These are phyloP conservation scores for Kwoniella europaea DNA, from an alignment of 768 basidiomycete genomes.

Conservation along the genomic window DNA sequence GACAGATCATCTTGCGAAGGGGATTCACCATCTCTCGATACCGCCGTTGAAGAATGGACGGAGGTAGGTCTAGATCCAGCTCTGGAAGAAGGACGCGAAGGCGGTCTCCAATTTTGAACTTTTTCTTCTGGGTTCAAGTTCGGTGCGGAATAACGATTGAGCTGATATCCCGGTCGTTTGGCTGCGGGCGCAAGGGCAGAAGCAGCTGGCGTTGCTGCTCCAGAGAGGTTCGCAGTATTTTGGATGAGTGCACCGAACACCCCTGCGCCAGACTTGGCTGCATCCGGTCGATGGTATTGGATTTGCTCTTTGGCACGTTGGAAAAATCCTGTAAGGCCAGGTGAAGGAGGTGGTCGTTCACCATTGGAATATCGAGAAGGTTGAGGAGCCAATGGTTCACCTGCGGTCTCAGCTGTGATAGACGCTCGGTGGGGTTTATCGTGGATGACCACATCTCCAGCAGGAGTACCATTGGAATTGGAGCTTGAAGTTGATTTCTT, in stretches of 20 bases:
- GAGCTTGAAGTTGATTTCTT: constrained; percentile 26
- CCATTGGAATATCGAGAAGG: constrained; percentile 17
- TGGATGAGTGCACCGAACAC: constrained; percentile 75
- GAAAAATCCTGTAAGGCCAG: constrained; percentile 33
- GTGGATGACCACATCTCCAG: constrained; percentile 25
- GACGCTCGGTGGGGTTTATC: constrained; percentile 18
- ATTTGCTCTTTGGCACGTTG: constrained; percentile 35
- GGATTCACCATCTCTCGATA: constrained; percentile 34
- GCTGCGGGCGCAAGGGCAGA: constrained; percentile 67
- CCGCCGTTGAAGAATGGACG: constrained; percentile 47
- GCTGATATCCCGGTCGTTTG: constrained; percentile 68
- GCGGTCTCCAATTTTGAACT: constrained; percentile 42
- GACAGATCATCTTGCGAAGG: constrained; percentile 21
- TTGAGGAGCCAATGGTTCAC: constrained; percentile 10
- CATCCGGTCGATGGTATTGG: constrained; percentile 55
- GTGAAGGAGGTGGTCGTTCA: constrained; percentile 22
- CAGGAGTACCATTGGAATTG: constrained; percentile 25
- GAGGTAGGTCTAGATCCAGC: constrained; percentile 38
- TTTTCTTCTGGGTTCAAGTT: constrained; percentile 23
- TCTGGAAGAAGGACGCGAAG: constrained; percentile 27
- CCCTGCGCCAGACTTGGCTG: constrained; percentile 65
- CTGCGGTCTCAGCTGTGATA: not conserved
- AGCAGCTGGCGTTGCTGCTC: constrained; percentile 60
- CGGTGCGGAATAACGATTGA: constrained; percentile 64
- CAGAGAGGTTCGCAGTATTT: constrained; percentile 69